Percentiles rank a stretch among this genome's conserved stretches.
Conservation (phyloP, 106 monocot species). For the Triglochin maritima region DNA sequence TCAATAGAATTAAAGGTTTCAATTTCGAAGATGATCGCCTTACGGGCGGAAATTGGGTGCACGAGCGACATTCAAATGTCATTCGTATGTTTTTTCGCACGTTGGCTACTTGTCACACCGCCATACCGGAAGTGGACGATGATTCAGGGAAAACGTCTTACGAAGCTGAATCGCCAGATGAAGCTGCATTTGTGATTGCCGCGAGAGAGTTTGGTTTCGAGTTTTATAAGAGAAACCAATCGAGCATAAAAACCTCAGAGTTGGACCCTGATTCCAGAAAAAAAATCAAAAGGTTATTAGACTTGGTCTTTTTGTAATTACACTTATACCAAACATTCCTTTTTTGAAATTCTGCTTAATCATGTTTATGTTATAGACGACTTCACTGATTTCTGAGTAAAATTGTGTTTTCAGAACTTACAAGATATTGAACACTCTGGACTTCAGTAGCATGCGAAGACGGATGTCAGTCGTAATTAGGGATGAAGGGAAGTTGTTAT, state of each 20-base stretch:
- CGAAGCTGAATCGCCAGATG: slow-evolving; percentile 21
- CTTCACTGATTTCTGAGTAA: no score
- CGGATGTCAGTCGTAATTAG: no score
- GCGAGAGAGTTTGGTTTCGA: slow-evolving; percentile 14
- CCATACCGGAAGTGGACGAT: slow-evolving; percentile 11
- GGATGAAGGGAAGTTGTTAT: no score
- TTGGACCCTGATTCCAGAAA: neutral
- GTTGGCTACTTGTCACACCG: slow-evolving; percentile 15
- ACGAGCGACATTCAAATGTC: slow-evolving; percentile 1
- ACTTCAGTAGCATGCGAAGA: no score
- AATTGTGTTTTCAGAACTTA: no score
- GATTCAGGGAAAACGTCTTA: slow-evolving; percentile 2
- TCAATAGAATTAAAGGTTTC: slow-evolving; percentile 14
- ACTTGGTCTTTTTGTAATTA: no score
- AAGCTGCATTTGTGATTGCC: slow-evolving; percentile 14
- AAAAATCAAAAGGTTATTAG: slow-evolving; percentile 2
- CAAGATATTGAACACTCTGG: no score
- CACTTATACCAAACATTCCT: no score
- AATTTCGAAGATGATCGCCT: slow-evolving; percentile 15
- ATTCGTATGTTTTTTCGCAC: slow-evolving; percentile 12
- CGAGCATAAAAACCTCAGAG: neutral
- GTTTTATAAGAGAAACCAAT: slow-evolving; percentile 12
- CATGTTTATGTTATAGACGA: no score
- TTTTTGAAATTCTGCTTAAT: no score
- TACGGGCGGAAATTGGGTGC: slow-evolving; percentile 12